Base-by-base conservation (phyloP, 2,329 filamentous ascomycete genomes). In the Claviceps humidiphila region DNA sequence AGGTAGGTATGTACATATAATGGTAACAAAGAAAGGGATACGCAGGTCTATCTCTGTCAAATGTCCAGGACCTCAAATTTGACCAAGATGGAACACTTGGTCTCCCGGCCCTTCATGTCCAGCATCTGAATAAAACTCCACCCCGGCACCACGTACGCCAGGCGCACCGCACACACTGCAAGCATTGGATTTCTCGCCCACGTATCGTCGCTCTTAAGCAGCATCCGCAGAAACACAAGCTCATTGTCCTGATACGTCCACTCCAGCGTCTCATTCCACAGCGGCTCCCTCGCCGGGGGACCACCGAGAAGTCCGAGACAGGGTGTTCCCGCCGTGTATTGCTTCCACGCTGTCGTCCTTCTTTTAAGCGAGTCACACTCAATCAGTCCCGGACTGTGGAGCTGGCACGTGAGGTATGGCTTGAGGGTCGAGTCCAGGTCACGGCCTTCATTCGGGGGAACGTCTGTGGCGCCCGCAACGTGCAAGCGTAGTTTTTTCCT, bases 231-330 rank as follows among this genome's bases (percentile, higher is more conserved):
- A 58, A 86, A 86, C 0, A 76, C 74, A 47, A 86, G 61, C 61
- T 85, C 82, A 57, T 80, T 83, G 52, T 84, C 81, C 5, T 82
- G 77, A 58, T 78, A 85, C 55, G 82, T 78, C 82, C 82, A 86
- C 59, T 83, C 80, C 8, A 86, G 67, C 14, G 68, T 70, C 63
- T 85, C 80, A 57, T 85, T 74, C 81, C 81, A 86, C 7, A 86
- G 49, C 0, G 82, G 82, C 55, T 85, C 80, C 0, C 73, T 82
- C 0, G 72, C 62, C 0, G 75, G 73, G 2, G 81, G 77, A 51
- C 80, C 77, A 17, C 74, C 76, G 34, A 22, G 20, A 22, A 22
- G 20, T 22, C 20, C 20, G 20, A 68, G 68, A 61, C 82, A 78
- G 48, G 83, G 62, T 52, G 82, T 74, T 0, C 74, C 75, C 0